Percentiles rank a stretch among this genome's conserved stretches.
These are phyloP conservation scores for Lactarius pseudohatsudake DNA, from an alignment of 768 basidiomycete species.

Conservation along the genomic window DNA sequence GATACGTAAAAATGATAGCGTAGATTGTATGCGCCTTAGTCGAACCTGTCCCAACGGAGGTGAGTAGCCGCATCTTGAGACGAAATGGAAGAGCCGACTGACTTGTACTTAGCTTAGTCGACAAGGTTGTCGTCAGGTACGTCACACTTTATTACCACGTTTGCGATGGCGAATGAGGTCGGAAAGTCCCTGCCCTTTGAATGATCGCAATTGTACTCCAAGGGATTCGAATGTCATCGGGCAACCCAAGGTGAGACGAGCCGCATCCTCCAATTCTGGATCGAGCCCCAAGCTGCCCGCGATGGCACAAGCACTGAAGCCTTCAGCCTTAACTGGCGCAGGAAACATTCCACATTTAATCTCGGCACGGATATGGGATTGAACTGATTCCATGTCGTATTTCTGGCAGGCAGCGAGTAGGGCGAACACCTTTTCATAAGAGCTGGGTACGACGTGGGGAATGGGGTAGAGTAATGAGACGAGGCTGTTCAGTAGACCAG, in stretches of 20 bases:
- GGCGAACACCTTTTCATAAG: conserved; percentile 1
- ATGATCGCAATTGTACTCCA: neutral
- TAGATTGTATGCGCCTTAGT: too few species aligned
- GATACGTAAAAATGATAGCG: too few species aligned
- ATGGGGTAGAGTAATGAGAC: neutral
- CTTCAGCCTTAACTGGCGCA: conserved; percentile 2
- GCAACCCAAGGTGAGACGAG: conserved; percentile 1
- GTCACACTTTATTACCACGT: too few species aligned
- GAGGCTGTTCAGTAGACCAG: neutral
- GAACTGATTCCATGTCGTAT: neutral
- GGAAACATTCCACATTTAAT: neutral
- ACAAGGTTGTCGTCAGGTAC: too few species aligned
- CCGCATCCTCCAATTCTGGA: neutral
- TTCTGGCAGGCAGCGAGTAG: conserved; percentile 1
- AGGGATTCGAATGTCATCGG: conserved; percentile 15
- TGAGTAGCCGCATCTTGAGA: too few species aligned
- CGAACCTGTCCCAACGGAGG: too few species aligned
- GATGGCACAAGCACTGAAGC: conserved; percentile 25
- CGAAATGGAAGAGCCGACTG: too few species aligned
- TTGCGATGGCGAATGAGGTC: neutral
- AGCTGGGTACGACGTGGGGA: neutral
- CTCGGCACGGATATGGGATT: neutral
- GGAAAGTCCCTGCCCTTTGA: neutral
- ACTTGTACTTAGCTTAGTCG: too few species aligned
- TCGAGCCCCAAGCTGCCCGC: conserved; percentile 11